phyloP scores from a whole-genome alignment of 2,329 filamentous ascomycete genomes.

The Aspergillus calidoustus region DNA sequence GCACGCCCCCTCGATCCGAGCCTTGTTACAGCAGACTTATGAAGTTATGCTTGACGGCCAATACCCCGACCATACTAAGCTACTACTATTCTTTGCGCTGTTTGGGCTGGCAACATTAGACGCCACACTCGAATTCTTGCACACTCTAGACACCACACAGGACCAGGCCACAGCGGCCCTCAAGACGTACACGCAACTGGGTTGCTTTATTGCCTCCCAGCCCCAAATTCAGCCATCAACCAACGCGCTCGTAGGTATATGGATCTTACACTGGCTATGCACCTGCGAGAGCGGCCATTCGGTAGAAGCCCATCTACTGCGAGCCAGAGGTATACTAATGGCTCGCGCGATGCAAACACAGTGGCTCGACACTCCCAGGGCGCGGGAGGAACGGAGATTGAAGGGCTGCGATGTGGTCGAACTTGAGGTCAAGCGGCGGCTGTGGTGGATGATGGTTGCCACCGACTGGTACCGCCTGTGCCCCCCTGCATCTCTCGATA shows the following conservation, averaged over 20 bases:
- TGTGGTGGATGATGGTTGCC: slow-evolving; percentile 32
- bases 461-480: slow-evolving; percentile 27
- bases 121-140: background rate
- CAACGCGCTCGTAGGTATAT: background rate
- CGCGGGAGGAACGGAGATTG: background rate
- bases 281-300: background rate
- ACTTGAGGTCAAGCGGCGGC: slow-evolving; percentile 28
- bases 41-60: background rate
- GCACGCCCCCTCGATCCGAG: slow-evolving; percentile 6
- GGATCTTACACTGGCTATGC: background rate
- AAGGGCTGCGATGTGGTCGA: slow-evolving; percentile 28
- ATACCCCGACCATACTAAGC: background rate
- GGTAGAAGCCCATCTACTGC: slow-evolving; percentile 4
- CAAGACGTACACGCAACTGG: background rate
- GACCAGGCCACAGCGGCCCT: slow-evolving; percentile 2
- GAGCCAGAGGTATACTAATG: slow-evolving; percentile 1
- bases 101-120: slow-evolving; percentile 4
- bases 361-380: slow-evolving; percentile 5
- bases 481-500: background rate
- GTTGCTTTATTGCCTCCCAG: background rate
- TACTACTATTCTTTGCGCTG: slow-evolving; percentile 7
- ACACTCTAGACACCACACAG: background rate
- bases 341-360: slow-evolving; percentile 13
- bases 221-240: background rate
- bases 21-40: slow-evolving; percentile 6